A percentile compares a stretch with the other conserved stretches of the same genome.
Conservation (phyloP, 164 flowering plant species). For the Magnolia officinalis region DNA sequence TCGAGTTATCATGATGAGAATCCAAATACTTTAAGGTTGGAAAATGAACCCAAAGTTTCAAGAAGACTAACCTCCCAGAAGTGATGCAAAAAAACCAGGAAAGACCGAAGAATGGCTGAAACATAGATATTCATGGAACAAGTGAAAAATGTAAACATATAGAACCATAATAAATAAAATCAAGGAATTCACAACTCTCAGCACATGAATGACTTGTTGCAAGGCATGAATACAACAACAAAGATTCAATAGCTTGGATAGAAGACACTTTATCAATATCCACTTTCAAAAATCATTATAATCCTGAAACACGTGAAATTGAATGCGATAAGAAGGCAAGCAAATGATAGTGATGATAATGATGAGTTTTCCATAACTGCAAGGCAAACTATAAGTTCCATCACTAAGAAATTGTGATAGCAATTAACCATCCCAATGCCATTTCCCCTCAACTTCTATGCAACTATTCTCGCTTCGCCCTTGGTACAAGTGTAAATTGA, state of each 20-base stretch:
- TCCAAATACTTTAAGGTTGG: background rate
- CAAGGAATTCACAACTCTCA: background rate
- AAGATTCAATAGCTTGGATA: background rate
- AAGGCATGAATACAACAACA: background rate
- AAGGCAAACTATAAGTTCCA: background rate
- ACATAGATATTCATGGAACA: background rate
- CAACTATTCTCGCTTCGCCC: background rate
- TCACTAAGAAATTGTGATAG: background rate
- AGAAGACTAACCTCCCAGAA: slow-evolving; percentile 31
- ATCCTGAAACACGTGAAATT: background rate
- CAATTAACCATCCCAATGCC: background rate
- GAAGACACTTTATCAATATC: background rate
- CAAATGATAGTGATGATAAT: background rate
- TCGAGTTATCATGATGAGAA: background rate
- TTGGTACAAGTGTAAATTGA: background rate
- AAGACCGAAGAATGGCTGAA: slow-evolving; percentile 35
- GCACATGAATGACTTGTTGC: background rate
- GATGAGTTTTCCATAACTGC: background rate
- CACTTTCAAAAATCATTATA: background rate
- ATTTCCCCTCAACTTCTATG: background rate
- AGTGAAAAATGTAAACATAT: background rate
- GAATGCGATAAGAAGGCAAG: background rate
- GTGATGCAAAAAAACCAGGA: slow-evolving; percentile 26
- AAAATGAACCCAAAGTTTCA: background rate
- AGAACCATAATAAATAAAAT: background rate